These are phyloP conservation scores for Suaeda aralocaspica DNA, from an alignment of 148 eudicot species.

Conservation along the genomic window DNA sequence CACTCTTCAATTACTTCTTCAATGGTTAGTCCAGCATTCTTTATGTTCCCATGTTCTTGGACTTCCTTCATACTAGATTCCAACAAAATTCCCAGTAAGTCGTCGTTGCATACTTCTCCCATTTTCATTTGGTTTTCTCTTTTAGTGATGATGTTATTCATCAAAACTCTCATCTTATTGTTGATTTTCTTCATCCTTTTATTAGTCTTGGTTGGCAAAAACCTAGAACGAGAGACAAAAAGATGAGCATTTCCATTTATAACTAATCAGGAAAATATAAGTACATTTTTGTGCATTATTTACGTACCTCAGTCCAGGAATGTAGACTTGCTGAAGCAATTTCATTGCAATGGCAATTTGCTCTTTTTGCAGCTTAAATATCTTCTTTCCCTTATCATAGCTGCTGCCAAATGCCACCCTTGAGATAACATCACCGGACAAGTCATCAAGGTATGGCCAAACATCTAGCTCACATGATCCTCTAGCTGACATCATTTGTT, in stretches of 20 bases:
- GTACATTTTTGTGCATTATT: background rate
- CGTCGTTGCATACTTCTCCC: conserved; percentile 27
- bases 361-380: conserved; percentile 29
- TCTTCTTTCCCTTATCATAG: conserved; percentile 30
- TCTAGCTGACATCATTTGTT: conserved; percentile 14
- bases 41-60: background rate
- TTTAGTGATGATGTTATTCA: conserved; percentile 27
- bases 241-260: background rate
- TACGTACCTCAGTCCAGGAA: conserved; percentile 36
- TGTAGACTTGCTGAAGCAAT: conserved; percentile 18
- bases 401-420: conserved; percentile 37
- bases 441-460: conserved; percentile 25
- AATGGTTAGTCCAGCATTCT: background rate
- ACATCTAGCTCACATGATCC: conserved; percentile 33
- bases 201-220: conserved; percentile 34
- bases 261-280: background rate
- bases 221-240: conserved; percentile 14
- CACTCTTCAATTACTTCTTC: conserved; percentile 21
- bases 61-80: conserved; percentile 17
- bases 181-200: conserved; percentile 33
- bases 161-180: conserved; percentile 24
- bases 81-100: conserved; percentile 24
- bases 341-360: conserved; percentile 19
- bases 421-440: conserved; percentile 33
- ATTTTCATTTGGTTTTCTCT: conserved; percentile 27